phyloP scores from a whole-genome alignment of 1,284 basidiomycete genomes.

The Tilletiopsis washingtonensis region DNA sequence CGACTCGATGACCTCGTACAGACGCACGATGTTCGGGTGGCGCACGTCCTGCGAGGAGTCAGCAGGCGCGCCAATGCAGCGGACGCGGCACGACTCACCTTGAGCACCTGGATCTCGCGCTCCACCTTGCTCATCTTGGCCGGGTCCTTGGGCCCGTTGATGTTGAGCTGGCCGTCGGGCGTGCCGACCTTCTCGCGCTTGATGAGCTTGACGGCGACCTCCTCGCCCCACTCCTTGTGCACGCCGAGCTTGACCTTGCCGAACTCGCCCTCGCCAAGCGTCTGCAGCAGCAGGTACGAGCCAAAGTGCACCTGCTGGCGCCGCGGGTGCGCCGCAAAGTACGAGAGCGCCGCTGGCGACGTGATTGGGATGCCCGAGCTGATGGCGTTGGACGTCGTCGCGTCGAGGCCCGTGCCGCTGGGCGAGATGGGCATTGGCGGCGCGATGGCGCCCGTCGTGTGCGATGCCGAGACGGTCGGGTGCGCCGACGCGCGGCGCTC shows the following conservation, averaged over 20 bases:
- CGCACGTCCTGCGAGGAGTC: constrained; percentile 64
- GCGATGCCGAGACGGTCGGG: constrained; percentile 24
- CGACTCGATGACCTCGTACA: constrained; percentile 98
- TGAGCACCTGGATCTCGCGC: constrained; percentile 91
- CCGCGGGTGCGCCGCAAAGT: constrained; percentile 46
- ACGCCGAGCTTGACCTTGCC: constrained; percentile 98
- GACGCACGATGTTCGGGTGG: constrained; percentile 94
- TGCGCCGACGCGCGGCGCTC: constrained; percentile 40
- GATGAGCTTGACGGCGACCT: constrained; percentile 98
- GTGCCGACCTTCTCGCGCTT: constrained; percentile 84
- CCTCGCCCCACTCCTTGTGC: constrained; percentile 85
- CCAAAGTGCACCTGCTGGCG: constrained; percentile 47
- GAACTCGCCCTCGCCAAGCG: constrained; percentile 82
- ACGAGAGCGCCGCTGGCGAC: constrained; percentile 42
- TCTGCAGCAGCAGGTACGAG: constrained; percentile 45
- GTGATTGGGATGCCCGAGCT: constrained; percentile 38
- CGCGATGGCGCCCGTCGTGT: not conserved
- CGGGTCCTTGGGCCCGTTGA: constrained; percentile 32
- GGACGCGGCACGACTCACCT: constrained; percentile 55
- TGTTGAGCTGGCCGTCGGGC: constrained; percentile 45
- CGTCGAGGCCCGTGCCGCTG: constrained; percentile 1
- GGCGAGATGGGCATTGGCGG: constrained; percentile 12
- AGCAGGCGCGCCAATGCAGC: constrained; percentile 8
- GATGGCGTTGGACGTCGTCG: constrained; percentile 12
- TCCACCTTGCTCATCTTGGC: constrained; percentile 90